These are phyloP conservation scores for Morella rubra DNA, from an alignment of 306 rosid genomes.

Conservation along the genomic window DNA sequence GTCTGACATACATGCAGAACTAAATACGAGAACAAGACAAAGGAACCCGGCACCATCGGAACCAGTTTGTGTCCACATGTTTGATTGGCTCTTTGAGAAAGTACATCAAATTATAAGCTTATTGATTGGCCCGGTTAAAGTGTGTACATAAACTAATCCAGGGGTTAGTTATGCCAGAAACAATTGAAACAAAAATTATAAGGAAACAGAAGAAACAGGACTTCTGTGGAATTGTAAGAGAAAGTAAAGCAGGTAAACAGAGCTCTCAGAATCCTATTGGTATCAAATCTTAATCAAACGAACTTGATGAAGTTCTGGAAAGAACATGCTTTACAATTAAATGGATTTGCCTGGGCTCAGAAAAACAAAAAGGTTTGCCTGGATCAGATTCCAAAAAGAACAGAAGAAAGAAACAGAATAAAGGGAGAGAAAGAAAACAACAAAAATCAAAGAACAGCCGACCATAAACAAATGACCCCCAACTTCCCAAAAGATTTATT, in stretches of 20 bases:
- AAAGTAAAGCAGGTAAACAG: too few species aligned
- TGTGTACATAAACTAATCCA: too few species aligned
- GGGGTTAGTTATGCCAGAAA: too few species aligned
- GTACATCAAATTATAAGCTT: neutral
- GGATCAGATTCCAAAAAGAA: neutral
- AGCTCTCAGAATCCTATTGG: too few species aligned
- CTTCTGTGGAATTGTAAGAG: too few species aligned
- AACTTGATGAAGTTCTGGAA: neutral
- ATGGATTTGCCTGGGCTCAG: too few species aligned
- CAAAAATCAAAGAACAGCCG: neutral
- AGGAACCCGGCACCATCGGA: neutral
- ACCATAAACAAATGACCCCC: neutral
- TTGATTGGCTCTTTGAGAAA: neutral
- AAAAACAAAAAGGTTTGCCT: neutral
- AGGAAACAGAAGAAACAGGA: too few species aligned
- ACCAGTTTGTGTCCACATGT: neutral
- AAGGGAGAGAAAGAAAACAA: neutral
- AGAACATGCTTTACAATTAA: neutral
- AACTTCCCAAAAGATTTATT: too few species aligned
- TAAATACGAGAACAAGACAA: neutral
- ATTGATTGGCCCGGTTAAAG: neutral
- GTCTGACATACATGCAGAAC: neutral
- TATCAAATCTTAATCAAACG: too few species aligned
- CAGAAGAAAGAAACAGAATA: neutral
- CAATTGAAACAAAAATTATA: too few species aligned